phyloP scores from a whole-genome alignment of 2,329 filamentous ascomycete species.

The Epichloe baconii region DNA sequence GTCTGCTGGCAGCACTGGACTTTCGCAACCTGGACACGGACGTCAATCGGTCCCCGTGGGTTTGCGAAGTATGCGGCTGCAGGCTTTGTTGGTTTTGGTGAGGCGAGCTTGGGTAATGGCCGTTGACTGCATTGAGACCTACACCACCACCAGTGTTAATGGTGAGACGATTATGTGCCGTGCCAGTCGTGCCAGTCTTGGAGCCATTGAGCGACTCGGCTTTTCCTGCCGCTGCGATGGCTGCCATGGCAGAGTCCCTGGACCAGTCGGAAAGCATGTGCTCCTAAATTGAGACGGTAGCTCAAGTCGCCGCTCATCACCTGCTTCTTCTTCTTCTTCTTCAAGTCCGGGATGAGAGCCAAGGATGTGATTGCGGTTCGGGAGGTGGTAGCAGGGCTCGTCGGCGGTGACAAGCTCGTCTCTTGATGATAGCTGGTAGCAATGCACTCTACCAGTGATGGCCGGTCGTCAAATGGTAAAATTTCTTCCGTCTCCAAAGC shows the following conservation, averaged over 20 bases:
- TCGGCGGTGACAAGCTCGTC: constrained; percentile 47
- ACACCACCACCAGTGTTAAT: constrained; percentile 27
- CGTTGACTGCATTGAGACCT: constrained; percentile 27
- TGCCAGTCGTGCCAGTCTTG: constrained; percentile 46
- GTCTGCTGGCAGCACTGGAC: constrained; percentile 38
- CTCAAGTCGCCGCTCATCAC: constrained; percentile 31
- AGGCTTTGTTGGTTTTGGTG: constrained; percentile 37
- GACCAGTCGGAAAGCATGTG: constrained; percentile 73
- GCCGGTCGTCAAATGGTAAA: constrained; percentile 62
- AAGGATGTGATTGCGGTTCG: constrained; percentile 50
- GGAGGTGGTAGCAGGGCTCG: constrained; percentile 57
- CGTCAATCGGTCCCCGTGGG: constrained; percentile 20
- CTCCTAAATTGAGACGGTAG: constrained; percentile 57
- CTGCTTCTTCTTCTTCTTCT: constrained; percentile 13
- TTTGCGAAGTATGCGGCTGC: constrained; percentile 33
- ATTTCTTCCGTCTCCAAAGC: constrained; percentile 50
- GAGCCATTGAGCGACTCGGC: constrained; percentile 67
- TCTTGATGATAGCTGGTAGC: constrained; percentile 60
- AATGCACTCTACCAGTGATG: constrained; percentile 60
- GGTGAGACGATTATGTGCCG: constrained; percentile 41
- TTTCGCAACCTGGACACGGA: constrained; percentile 35
- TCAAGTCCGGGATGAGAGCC: constrained; percentile 31
- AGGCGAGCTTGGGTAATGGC: constrained; percentile 29
- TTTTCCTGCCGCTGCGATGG: constrained; percentile 55
- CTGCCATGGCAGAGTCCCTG: constrained; percentile 56